Base-by-base conservation (phyloP, 768 basidiomycete genomes). In the Candolleomyces efflorescens region DNA sequence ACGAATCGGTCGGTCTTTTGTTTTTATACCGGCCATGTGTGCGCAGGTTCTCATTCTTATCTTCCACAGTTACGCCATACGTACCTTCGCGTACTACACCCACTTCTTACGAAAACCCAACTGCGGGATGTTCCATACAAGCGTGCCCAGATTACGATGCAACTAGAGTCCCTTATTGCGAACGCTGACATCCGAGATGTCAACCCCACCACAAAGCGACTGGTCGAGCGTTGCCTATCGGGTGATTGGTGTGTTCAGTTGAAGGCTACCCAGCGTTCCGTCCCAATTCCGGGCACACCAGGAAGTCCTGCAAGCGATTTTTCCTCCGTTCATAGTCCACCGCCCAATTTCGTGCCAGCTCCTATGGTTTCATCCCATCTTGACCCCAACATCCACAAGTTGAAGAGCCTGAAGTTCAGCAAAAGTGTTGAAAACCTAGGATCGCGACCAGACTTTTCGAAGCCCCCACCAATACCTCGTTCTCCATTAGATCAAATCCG, bases 61-160 rank as follows among this genome's bases (percentile, higher is more conserved):
- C 2, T 45, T 20, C 32, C 32, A 32, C 63, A 93, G 87, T 79
- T 98, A 45, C 92, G 94, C 50, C 96, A 99, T 69, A 98, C 96
- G 0, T 99, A 94, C 69, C 87, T 98, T 32, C 91, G 97, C 18
- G 97, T 99, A 10, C 79, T 99, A 15, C 92, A 98, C 67, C 97
- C 96, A 0, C 85, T 99, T 3, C 81, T 99, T 44, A 94, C 90
- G 10, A 94, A 92, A 70, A 98, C 96, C 0, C 97, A 99, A 70
- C 79, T 99, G 5, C 85, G 85, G 12, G 75, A 82, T 13, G 73
- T 86, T 57, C 90, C 93, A 0, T 98, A 98, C 76, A 99, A 99
- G 68, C 90, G 94, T 7, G 80, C 88, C 1, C 91, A 95, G 68
- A 91, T 98, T 64, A 86, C 93, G 18, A 83, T 84, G 47, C 79